Conservation (phyloP, 495 filamentous ascomycete genomes). For the Penicillium macrosclerotiorum region DNA sequence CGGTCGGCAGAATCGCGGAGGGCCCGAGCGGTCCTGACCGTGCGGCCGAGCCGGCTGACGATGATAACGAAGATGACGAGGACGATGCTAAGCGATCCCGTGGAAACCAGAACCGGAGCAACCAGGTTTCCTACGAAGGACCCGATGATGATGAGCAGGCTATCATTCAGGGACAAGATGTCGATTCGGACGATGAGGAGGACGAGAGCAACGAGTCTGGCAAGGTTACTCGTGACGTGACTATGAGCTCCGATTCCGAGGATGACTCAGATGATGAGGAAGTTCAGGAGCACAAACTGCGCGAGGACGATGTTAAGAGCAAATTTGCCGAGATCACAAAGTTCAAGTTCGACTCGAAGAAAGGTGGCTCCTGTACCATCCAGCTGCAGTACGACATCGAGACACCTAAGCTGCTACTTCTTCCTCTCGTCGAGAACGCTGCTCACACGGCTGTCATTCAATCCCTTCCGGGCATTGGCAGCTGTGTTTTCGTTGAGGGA, state of each 20-base stretch:
- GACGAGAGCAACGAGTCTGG: conserved; percentile 26
- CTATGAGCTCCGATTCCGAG: conserved; percentile 36
- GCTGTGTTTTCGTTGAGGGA: conserved; percentile 65
- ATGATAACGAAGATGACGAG: conserved; percentile 73
- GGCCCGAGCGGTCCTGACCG: conserved; percentile 47
- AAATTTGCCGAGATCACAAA: conserved; percentile 61
- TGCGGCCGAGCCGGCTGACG: conserved; percentile 64
- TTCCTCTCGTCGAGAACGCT: conserved; percentile 80
- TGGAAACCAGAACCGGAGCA: conserved; percentile 66
- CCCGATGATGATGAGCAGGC: conserved; percentile 89
- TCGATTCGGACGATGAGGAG: conserved; percentile 44
- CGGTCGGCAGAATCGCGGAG: conserved; percentile 67
- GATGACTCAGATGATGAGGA: conserved; percentile 40
- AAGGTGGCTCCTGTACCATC: conserved; percentile 73
- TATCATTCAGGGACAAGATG: conserved; percentile 53
- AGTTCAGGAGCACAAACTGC: conserved; percentile 45
- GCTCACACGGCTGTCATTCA: conserved; percentile 79
- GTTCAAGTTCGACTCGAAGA: conserved; percentile 77
- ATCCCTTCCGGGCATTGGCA: conserved; percentile 70
- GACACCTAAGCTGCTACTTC: conserved; percentile 88
- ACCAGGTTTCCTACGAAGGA: conserved; percentile 84
- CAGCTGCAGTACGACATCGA: conserved; percentile 77
- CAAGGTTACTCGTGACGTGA: conserved; percentile 19
- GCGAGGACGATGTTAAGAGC: conserved; percentile 65
- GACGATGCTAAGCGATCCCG: conserved; percentile 84